Evolutionary conservation across 345 rosid genomes (phyloP).

Genomic region (Odontarrhena argentea): DNA sequence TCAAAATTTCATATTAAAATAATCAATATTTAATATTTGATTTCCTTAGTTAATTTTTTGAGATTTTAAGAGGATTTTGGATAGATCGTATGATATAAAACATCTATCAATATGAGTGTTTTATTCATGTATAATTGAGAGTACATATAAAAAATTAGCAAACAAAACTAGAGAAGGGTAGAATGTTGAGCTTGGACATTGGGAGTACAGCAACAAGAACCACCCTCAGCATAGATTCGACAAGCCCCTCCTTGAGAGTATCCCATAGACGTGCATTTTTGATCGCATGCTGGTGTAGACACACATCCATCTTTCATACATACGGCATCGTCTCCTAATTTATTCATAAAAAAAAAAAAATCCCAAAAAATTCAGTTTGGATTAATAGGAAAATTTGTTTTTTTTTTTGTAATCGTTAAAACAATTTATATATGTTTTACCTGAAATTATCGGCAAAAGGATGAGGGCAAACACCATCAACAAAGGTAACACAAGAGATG

Average conservation of each 20-base stretch:
- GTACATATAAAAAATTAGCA: not conserved
- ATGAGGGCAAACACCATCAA: slow-evolving; percentile 25
- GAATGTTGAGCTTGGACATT: not conserved
- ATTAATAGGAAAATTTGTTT: no score
- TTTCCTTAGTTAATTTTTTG: no score
- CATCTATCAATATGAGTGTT: no score
- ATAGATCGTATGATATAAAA: no score
- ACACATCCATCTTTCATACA: not conserved
- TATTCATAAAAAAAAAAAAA: not conserved
- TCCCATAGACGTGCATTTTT: not conserved
- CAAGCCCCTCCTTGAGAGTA: not conserved
- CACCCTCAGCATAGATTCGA: no score
- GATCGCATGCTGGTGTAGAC: not conserved
- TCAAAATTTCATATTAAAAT: no score
- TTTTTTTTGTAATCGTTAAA: no score
- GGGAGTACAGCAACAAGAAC: not conserved
- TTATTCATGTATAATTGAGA: not conserved
- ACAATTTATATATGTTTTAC: not conserved
- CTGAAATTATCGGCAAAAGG: slow-evolving; percentile 4
- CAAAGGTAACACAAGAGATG: not conserved
- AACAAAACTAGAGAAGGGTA: not conserved
- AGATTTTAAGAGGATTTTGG: no score
- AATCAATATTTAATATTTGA: no score
- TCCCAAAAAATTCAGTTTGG: no score
- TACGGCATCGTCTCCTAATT: not conserved